Base-by-base conservation (phyloP, 2,329 filamentous ascomycete genomes). In the Raffaelea albimanens region DNA sequence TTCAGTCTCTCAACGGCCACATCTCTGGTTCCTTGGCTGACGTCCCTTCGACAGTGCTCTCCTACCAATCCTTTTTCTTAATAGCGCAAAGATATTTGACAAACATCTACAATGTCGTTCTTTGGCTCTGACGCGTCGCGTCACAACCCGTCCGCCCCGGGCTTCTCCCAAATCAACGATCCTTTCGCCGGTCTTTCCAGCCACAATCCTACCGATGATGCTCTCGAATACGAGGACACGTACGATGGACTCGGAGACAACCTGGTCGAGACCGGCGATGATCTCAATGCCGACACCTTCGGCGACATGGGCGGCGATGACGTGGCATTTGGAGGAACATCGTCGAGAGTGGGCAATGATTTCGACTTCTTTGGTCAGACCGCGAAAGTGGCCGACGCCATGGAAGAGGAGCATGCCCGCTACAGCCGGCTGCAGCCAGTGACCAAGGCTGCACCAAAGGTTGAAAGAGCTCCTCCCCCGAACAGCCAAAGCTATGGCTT, bases 321-420 rank as follows among this genome's bases (percentile, higher is more conserved):
- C 13, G 47, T 25, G 25, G 36, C 11, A 22, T 38, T 40, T 13
- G 44, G 31, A 14, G 38, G 44, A 19, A 42, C 33, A 18, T n/a
- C 45, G 20, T 65, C 72, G 25, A 71, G 71, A 11, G 79, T 93
- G 50, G 90, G 90, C 61, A 94, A 87, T 63, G 91, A 98, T 65
- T 97, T 97, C 59, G 93, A 98, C 65, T 98, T 97, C 67, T 95
- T 94, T 55, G 90, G 90, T 38, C 83, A 87, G 60, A 98, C 93
- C 7, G 90, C 90, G 49, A 82, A 90, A 65, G 86, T 95, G 38
- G 76, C 89, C 19, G 77, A 83, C 67, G 89, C 85, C 33, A 85
- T 98, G 57, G 85, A 88, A 55, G 89, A 97, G 65, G 93, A 97
- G 67, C 87, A 95, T 61, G 72, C 89, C 59, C 82, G 89, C 49